Evolutionary conservation across 768 basidiomycete genomes (phyloP).

Genomic region (Russula earlei): DNA sequence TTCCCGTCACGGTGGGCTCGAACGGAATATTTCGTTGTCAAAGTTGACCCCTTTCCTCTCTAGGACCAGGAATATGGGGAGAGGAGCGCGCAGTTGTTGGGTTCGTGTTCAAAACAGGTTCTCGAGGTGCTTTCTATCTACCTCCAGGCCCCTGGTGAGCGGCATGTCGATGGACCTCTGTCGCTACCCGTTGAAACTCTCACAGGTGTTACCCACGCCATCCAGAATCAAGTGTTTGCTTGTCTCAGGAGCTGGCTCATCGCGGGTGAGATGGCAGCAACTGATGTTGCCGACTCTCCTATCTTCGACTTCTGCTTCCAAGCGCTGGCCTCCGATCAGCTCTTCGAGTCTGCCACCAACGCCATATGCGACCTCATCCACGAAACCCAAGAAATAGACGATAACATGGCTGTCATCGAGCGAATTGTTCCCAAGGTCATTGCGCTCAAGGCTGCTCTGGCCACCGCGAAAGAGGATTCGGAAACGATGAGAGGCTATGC

Average conservation of each 20-base stretch:
- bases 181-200: constrained; percentile 2
- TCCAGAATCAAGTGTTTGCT: constrained; percentile 75
- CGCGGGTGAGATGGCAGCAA: constrained; percentile 71
- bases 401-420: constrained; percentile 84
- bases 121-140: constrained; percentile 80
- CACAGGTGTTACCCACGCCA: constrained; percentile 67
- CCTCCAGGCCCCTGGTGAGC: constrained; percentile 74
- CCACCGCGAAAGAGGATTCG: constrained; percentile 58
- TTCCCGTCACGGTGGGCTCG: constrained; percentile 75
- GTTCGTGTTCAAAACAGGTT: constrained; percentile 60
- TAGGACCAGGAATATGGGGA: constrained; percentile 73
- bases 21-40: not conserved
- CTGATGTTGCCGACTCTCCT: constrained; percentile 59
- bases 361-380: constrained; percentile 92
- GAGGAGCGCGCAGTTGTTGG: constrained; percentile 50
- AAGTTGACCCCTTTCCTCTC: not conserved
- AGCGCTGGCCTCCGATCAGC: constrained; percentile 68
- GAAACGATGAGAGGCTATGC: constrained; percentile 87
- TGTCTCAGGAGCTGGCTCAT: constrained; percentile 83
- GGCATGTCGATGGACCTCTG: not conserved
- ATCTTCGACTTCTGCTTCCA: constrained; percentile 78
- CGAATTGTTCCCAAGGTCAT: constrained; percentile 83
- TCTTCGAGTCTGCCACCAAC: constrained; percentile 93
- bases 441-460: constrained; percentile 53
- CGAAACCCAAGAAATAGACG: constrained; percentile 95